phyloP scores from a whole-genome alignment of 441 rosid species.

The Pelargonium fulgidum region DNA sequence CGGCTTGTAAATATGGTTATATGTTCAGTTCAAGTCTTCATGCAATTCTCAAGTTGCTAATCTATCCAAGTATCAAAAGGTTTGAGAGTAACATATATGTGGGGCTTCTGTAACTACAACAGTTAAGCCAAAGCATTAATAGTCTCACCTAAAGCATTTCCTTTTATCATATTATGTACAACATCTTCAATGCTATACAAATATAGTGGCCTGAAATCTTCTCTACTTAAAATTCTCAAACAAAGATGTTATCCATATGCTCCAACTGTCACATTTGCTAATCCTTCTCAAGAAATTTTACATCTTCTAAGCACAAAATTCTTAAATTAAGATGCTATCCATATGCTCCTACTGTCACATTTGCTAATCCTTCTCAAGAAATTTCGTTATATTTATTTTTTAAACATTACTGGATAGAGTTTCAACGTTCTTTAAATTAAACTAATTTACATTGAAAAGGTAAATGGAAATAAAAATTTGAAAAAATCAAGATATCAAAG shows the following conservation, averaged over 20 bases:
- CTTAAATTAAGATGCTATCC: background rate
- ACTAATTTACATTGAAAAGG: background rate
- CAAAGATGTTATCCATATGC: background rate
- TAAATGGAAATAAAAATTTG: background rate
- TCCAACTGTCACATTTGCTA: background rate
- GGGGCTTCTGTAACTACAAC: background rate
- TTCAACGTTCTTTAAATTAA: background rate
- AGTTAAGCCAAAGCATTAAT: background rate
- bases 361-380: background rate
- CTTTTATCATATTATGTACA: background rate
- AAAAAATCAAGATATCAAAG: background rate
- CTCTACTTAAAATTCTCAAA: background rate
- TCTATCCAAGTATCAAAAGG: background rate
- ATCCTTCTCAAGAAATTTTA: background rate
- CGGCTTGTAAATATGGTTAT: background rate
- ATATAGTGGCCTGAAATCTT: background rate
- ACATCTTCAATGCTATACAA: background rate
- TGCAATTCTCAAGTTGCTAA: background rate
- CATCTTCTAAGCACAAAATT: background rate
- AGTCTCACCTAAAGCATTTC: slow-evolving; percentile 1
- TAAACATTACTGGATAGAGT: background rate
- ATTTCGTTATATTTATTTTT: background rate
- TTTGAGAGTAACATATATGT: background rate
- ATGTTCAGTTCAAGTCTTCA: background rate
- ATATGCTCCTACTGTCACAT: background rate